Conservation (phyloP, 164 flowering plant species). For the Stephania japonica region DNA sequence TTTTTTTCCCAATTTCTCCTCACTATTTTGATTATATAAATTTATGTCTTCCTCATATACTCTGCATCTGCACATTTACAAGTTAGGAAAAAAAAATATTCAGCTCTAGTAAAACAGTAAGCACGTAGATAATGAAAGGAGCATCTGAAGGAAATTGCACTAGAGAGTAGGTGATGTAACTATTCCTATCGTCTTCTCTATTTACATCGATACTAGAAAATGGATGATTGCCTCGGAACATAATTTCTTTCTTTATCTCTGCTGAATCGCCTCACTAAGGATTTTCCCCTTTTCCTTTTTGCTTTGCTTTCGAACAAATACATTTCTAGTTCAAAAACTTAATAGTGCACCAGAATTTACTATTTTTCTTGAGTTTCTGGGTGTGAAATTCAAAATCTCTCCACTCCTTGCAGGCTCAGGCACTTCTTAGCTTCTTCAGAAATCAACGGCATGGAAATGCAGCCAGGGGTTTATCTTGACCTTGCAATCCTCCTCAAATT, state of each 20-base stretch:
- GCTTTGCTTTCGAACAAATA: neutral
- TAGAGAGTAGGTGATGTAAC: neutral
- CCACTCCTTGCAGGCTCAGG: slow-evolving; percentile 58
- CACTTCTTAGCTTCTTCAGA: slow-evolving; percentile 71
- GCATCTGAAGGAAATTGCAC: neutral
- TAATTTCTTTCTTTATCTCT: neutral
- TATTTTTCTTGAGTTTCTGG: neutral
- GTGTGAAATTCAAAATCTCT: neutral
- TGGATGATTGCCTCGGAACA: neutral
- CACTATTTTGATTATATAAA: neutral
- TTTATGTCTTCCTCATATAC: too few species aligned
- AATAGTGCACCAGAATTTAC: neutral
- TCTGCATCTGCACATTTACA: neutral
- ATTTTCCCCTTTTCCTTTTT: neutral
- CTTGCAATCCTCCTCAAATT: neutral
- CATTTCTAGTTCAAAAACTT: neutral
- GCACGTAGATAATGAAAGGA: neutral
- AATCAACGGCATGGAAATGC: slow-evolving; percentile 69
- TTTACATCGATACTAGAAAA: neutral
- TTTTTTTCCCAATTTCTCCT: neutral
- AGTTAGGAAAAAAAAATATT: too few species aligned
- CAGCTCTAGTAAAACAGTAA: too few species aligned
- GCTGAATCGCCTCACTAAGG: neutral
- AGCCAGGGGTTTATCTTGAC: slow-evolving; percentile 51
- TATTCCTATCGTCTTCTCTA: neutral